Evolutionary conservation across 257 asterid species (phyloP), one percentile per base, ranked within the genome.

Genomic region (Nicotiana obtusifolia): DNA sequence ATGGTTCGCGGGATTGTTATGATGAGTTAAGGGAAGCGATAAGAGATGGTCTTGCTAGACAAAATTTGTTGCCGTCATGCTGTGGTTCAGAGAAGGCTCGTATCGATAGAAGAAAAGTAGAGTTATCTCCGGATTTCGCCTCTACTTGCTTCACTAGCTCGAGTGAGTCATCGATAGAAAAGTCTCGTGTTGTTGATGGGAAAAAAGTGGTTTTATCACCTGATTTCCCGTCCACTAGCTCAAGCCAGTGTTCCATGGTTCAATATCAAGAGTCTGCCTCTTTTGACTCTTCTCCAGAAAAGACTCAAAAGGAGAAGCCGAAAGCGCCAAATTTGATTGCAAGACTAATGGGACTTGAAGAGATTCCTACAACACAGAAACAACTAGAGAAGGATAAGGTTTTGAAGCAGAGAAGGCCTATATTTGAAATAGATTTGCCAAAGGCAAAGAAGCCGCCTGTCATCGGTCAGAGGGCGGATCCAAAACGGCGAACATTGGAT

Each of bases 261-360:
- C 75, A 73, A 60, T 85, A 88, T 15, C 68, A 69, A 64, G 87
- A 86, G 31, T 80, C 84, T 26, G 80, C 83, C 57, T 84, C 92
- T 77, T 85, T 89, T 54, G 85, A 80, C 57, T 80, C 83, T 81
- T 89, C 93, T 59, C 60, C 86, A 0, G 80, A 85, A 7, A 83
- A 69, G 81, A 66, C 86, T 71, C 78, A 65, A 69, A 78, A 67
- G 59, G 87, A 86, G 87, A 90, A 82, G 83, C 84, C 85, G 5
- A 88, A 88, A 87, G 88, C 86, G 24, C 81, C 90, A 14, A 92
- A 90, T 84, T 87, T 91, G 65, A 89, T 93, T 33, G 98, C 97
- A 61, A 90, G 84, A 91, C 93, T 93, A 65, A 93, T 93, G 98
- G 98, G 98, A 44, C 69, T 93, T 65, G 97, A 91, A 64, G 92